A percentile compares a stretch with the other conserved stretches of the same genome.
These are phyloP conservation scores for Fusarium abutilonis DNA, from an alignment of 2,329 filamentous ascomycete species.

Conservation along the genomic window DNA sequence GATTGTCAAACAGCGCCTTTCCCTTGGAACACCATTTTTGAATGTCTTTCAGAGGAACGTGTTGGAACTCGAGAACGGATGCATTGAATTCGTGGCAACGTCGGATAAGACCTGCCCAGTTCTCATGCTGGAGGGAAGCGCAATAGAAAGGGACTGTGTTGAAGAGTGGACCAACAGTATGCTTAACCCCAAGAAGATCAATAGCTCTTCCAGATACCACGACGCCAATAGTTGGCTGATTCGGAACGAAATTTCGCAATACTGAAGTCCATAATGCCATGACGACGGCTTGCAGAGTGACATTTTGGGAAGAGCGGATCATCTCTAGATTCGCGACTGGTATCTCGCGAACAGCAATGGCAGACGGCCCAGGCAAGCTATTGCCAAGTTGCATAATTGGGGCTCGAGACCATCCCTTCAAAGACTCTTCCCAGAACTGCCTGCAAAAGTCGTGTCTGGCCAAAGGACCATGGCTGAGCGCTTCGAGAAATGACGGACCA, in stretches of 20 bases:
- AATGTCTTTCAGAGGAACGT: conserved; percentile 78
- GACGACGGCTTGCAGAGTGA: conserved; percentile 81
- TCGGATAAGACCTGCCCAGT: conserved; percentile 69
- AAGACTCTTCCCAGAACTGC: conserved; percentile 73
- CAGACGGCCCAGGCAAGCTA: not conserved
- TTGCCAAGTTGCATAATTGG: conserved; percentile 26
- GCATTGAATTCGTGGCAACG: conserved; percentile 77
- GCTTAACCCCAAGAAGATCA: conserved; percentile 70
- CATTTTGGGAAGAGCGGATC: conserved; percentile 67
- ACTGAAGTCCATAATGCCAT: conserved; percentile 78
- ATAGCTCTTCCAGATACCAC: conserved; percentile 82
- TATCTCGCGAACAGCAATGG: conserved; percentile 42
- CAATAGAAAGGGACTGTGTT: conserved; percentile 84
- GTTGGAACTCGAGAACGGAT: conserved; percentile 73
- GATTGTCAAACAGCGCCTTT: conserved; percentile 75
- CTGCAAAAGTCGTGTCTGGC: conserved; percentile 53
- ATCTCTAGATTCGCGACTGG: conserved; percentile 58
- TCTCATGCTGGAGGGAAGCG: conserved; percentile 54
- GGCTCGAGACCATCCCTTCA: conserved; percentile 51
- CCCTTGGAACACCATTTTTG: conserved; percentile 77
- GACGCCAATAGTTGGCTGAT: conserved; percentile 71
- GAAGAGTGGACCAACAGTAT: conserved; percentile 83
- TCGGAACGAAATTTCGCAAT: conserved; percentile 61
- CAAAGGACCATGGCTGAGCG: conserved; percentile 76
- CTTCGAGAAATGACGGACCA: conserved; percentile 70